A percentile compares a stretch with the other conserved stretches of the same genome.
These are phyloP conservation scores for Backusella sp. DNA, from an alignment of 192 early-diverging fungal genomes.

Conservation along the genomic window DNA sequence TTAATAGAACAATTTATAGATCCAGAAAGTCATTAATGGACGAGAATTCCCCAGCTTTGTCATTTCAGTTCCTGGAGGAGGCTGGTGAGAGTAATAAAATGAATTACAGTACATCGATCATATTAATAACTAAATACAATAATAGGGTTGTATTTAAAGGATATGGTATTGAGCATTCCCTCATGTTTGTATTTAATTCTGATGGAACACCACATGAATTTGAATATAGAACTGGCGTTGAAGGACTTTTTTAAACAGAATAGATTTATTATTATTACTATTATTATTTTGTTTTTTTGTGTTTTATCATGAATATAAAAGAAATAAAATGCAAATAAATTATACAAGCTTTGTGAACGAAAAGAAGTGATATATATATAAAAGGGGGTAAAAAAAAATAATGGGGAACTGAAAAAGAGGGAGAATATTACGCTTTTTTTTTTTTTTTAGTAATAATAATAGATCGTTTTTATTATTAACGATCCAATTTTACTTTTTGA, in stretches of 20 bases:
- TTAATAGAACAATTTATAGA: background rate
- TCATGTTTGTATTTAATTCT: background rate
- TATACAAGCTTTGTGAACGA: slow-evolving; percentile 1
- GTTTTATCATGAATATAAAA: background rate
- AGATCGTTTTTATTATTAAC: background rate
- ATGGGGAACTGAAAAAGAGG: background rate
- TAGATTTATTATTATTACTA: background rate
- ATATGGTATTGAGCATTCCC: background rate
- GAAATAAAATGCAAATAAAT: slow-evolving; percentile 7
- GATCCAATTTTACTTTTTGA: slow-evolving; percentile 13
- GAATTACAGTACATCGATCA: background rate
- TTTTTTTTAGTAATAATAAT: background rate
- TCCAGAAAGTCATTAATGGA: background rate
- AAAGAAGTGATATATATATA: background rate
- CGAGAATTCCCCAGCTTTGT: background rate
- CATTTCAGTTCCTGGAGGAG: background rate
- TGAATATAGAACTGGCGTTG: background rate
- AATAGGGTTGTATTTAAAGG: background rate
- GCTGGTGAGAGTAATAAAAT: background rate
- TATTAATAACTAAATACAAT: background rate
- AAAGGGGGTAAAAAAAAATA: background rate
- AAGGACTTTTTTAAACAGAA: no score
- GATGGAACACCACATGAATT: background rate
- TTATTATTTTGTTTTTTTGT: background rate
- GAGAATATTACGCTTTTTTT: background rate